A percentile compares a stretch with the other conserved stretches of the same genome.
Evolutionary conservation across 768 basidiomycete genomes (phyloP).

Genomic region (Boletus tomentosulus): DNA sequence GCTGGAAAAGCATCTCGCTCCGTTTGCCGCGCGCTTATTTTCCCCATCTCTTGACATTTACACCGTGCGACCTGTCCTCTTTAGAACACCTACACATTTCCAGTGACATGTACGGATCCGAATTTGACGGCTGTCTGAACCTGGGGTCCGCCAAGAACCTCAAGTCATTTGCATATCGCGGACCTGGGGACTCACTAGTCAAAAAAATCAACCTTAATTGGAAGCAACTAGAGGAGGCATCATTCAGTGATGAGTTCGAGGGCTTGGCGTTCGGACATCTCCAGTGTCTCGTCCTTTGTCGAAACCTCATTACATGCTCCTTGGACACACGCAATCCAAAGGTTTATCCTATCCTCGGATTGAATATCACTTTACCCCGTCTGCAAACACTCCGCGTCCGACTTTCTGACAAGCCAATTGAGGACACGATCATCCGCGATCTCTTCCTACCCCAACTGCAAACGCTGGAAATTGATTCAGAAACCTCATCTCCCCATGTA

Average conservation of each 20-base stretch:
- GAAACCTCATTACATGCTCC: slow-evolving; percentile 14
- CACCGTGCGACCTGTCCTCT: slow-evolving; percentile 6
- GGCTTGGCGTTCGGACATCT: neutral
- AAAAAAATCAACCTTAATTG: slow-evolving; percentile 6
- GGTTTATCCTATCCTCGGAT: neutral
- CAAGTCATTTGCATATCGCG: slow-evolving; percentile 10
- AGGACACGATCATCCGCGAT: neutral
- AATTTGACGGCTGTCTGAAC: neutral
- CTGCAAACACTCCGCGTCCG: slow-evolving; percentile 14
- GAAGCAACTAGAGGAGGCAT: slow-evolving; percentile 11
- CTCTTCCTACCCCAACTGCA: slow-evolving; percentile 12
- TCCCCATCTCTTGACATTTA: slow-evolving; percentile 5
- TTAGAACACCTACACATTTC: slow-evolving; percentile 8
- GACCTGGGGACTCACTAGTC: neutral
- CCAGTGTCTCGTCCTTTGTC: slow-evolving; percentile 5
- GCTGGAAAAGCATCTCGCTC: slow-evolving; percentile 14
- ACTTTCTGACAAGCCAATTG: neutral
- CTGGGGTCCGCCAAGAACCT: slow-evolving; percentile 7
- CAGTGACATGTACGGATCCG: neutral
- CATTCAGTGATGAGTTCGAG: slow-evolving; percentile 4
- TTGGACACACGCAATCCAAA: neutral
- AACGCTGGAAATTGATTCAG: neutral
- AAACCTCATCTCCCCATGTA: too few relatives aligned
- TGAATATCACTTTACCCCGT: neutral
- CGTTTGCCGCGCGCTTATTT: slow-evolving; percentile 2